These are phyloP conservation scores for Fusarium sp. DNA, from an alignment of 2,329 filamentous ascomycete species.

Conservation along the genomic window DNA sequence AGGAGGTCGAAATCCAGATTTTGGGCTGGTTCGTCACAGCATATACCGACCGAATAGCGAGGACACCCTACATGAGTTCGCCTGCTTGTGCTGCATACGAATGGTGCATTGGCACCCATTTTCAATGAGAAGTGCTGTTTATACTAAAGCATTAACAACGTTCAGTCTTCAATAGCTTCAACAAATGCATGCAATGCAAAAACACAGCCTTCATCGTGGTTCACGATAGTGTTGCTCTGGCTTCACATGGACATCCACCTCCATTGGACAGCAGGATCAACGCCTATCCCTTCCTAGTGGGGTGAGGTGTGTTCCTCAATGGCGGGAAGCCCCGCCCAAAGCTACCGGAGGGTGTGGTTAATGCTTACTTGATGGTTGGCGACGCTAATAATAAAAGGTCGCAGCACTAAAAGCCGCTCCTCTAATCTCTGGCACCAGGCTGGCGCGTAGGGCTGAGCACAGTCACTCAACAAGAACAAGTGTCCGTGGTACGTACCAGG, in stretches of 20 bases:
- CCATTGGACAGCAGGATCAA: neutral
- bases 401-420: constrained; percentile 36
- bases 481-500: constrained; percentile 12
- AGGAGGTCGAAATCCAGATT: neutral
- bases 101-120: neutral
- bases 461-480: constrained; percentile 24
- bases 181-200: neutral
- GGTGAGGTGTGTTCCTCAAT: constrained; percentile 40
- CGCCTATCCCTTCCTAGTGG: constrained; percentile 18
- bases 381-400: constrained; percentile 45
- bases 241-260: neutral
- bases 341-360: constrained; percentile 44
- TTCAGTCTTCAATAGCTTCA: neutral
- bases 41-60: constrained; percentile 2
- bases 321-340: constrained; percentile 42
- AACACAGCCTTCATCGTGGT: constrained; percentile 42
- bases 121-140: neutral
- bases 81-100: neutral
- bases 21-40: neutral
- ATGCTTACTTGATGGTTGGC: constrained; percentile 34
- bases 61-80: neutral
- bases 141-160: neutral
- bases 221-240: constrained; percentile 18
- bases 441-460: constrained; percentile 49
- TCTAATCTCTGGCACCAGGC: constrained; percentile 31